Evolutionary conservation across 2,329 filamentous ascomycete species (phyloP).

Genomic region (Lachnellula hyalina): DNA sequence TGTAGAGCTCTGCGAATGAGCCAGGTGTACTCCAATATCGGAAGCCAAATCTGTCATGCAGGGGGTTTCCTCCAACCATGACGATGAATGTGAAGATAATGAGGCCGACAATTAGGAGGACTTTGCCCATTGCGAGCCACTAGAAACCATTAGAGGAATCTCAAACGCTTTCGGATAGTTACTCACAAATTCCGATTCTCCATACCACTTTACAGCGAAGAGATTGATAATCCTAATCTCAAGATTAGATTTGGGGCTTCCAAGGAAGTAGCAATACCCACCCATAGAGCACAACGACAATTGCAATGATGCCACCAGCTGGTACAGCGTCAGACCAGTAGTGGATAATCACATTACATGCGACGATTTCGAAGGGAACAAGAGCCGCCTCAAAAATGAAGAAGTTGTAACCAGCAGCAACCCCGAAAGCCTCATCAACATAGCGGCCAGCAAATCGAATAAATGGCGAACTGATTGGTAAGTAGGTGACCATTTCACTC

Average conservation of each 20-base stretch:
- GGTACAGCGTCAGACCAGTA: conserved; percentile 59
- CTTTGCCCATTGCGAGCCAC: conserved; percentile 56
- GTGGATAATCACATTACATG: conserved; percentile 57
- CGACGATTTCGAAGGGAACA: conserved; percentile 63
- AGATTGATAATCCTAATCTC: conserved; percentile 50
- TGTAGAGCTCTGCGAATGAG: conserved; percentile 47
- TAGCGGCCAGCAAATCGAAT: conserved; percentile 72
- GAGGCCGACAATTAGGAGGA: conserved; percentile 54
- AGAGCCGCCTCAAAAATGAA: conserved; percentile 65
- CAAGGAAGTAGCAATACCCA: conserved; percentile 8
- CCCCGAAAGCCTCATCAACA: conserved; percentile 70
- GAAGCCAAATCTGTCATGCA: conserved; percentile 51
- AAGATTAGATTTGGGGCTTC: background rate
- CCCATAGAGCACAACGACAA: conserved; percentile 41
- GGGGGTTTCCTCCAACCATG: conserved; percentile 59
- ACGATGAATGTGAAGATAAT: conserved; percentile 56
- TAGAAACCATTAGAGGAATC: background rate
- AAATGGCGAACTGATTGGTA: conserved; percentile 73
- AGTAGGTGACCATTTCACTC: conserved; percentile 72
- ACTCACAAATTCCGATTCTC: conserved; percentile 65
- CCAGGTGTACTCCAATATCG: conserved; percentile 43
- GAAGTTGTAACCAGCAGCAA: conserved; percentile 70
- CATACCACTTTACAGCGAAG: conserved; percentile 68
- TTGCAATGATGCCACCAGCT: conserved; percentile 55
- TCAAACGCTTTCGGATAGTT: background rate